Evolutionary conservation across 495 filamentous ascomycete species (phyloP).

Genomic region (Penicillium paxilli): DNA sequence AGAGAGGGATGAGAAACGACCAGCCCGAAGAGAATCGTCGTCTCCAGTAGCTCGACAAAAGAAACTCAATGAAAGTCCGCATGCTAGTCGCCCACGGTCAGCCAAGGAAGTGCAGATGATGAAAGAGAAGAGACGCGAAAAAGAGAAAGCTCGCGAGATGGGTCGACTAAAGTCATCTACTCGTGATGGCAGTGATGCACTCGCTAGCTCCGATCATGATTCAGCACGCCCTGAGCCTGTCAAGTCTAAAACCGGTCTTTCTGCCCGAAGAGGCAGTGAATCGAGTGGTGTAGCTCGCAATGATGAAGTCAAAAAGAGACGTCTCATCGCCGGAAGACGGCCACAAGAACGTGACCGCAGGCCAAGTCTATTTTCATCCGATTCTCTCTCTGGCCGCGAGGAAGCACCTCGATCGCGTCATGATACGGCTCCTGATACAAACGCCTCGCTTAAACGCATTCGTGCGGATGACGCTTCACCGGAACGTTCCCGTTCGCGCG

Average conservation of each 20-base stretch:
- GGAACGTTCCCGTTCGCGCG: slow-evolving; percentile 55
- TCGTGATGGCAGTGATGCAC: slow-evolving; percentile 22
- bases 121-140: slow-evolving; percentile 39
- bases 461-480: slow-evolving; percentile 71
- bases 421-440: slow-evolving; percentile 27
- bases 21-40: slow-evolving; percentile 47
- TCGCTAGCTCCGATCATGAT: slow-evolving; percentile 32
- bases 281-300: slow-evolving; percentile 26
- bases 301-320: slow-evolving; percentile 42
- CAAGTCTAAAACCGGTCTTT: slow-evolving; percentile 24
- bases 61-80: slow-evolving; percentile 40
- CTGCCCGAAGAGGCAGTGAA: slow-evolving; percentile 37
- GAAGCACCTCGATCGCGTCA: slow-evolving; percentile 38
- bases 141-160: slow-evolving; percentile 26
- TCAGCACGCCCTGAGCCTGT: slow-evolving; percentile 19
- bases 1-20: slow-evolving; percentile 52
- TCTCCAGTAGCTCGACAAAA: slow-evolving; percentile 48
- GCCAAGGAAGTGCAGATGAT: slow-evolving; percentile 28
- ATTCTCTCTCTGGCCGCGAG: slow-evolving; percentile 43
- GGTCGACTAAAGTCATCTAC: slow-evolving; percentile 22
- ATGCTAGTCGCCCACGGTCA: slow-evolving; percentile 18
- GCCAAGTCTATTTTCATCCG: slow-evolving; percentile 42
- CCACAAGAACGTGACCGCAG: slow-evolving; percentile 40
- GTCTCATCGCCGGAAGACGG: slow-evolving; percentile 45
- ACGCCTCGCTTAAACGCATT: slow-evolving; percentile 56